A percentile compares a stretch with the other conserved stretches of the same genome.
Evolutionary conservation across 352 stramenopile genomes (phyloP).

Genomic region (Globisporangium paroecandrum): DNA sequence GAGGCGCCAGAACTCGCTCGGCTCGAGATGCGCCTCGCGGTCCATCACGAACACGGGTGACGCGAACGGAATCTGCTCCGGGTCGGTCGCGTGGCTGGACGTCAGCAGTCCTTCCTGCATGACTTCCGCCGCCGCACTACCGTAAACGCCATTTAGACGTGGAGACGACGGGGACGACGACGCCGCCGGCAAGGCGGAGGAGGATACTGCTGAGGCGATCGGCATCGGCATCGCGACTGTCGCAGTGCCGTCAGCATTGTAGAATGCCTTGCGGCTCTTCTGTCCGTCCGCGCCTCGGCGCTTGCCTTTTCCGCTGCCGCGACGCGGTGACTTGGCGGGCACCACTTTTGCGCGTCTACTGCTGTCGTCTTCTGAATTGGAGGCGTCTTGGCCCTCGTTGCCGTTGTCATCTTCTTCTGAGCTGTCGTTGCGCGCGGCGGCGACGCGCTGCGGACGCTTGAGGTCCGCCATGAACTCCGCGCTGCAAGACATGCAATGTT

Average conservation of each 20-base stretch:
- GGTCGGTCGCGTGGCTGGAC: constrained; percentile 15
- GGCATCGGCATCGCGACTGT: constrained; percentile 11
- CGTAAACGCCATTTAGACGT: constrained; percentile 19
- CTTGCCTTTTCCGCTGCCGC: background rate
- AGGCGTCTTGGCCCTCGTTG: constrained; percentile 19
- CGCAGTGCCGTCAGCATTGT: constrained; percentile 36
- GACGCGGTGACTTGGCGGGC: constrained; percentile 17
- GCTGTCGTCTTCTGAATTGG: constrained; percentile 15
- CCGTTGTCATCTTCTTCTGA: constrained; percentile 21
- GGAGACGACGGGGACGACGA: background rate
- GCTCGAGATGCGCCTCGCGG: constrained; percentile 14
- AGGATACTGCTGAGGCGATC: background rate
- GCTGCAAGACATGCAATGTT: constrained; percentile 14
- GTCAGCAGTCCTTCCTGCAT: constrained; percentile 14
- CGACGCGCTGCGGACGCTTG: constrained; percentile 18
- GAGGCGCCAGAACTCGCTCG: constrained; percentile 33
- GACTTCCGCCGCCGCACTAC: background rate
- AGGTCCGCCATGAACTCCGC: constrained; percentile 63
- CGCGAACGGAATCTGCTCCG: constrained; percentile 49
- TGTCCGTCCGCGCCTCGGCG: background rate
- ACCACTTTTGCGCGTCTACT: constrained; percentile 17
- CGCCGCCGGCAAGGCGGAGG: background rate
- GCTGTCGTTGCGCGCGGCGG: constrained; percentile 4
- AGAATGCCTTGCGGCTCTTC: constrained; percentile 34
- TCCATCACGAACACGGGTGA: constrained; percentile 59